Conservation (phyloP, 306 rosid species). For the Quercus alba region DNA sequence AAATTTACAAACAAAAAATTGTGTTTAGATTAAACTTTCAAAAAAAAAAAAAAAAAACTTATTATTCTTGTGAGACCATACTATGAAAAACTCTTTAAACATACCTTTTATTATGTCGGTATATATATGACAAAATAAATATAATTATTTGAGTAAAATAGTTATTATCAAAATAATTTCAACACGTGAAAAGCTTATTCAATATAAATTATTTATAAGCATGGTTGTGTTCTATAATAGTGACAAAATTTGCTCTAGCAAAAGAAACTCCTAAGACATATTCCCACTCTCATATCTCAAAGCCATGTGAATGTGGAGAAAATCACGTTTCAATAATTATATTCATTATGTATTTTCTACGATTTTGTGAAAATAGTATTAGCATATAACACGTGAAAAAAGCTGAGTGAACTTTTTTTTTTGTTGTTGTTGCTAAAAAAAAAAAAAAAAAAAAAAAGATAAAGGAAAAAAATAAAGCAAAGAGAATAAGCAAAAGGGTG, state of each 20-base stretch:
- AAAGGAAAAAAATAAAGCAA: slow-evolving; percentile 12
- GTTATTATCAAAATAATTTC: no score
- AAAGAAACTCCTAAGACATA: background rate
- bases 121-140: no score
- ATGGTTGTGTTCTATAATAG: no score
- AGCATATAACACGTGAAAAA: slow-evolving; percentile 58
- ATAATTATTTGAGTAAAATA: no score
- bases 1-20: no score
- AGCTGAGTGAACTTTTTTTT: slow-evolving; percentile 44
- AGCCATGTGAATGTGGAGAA: background rate
- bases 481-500: slow-evolving; percentile 50
- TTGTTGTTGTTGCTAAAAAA: slow-evolving; percentile 23
- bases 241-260: background rate
- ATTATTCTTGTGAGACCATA: no score
- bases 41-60: no score
- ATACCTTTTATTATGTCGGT: no score
- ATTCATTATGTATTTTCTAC: slow-evolving; percentile 19
- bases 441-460: background rate
- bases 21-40: no score
- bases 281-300: background rate
- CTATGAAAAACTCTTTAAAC: no score
- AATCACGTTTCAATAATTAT: background rate
- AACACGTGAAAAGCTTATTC: no score
- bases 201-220: no score
- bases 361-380: slow-evolving; percentile 23